phyloP scores from a whole-genome alignment of 139 green algal species.

The Micromonas commoda region DNA sequence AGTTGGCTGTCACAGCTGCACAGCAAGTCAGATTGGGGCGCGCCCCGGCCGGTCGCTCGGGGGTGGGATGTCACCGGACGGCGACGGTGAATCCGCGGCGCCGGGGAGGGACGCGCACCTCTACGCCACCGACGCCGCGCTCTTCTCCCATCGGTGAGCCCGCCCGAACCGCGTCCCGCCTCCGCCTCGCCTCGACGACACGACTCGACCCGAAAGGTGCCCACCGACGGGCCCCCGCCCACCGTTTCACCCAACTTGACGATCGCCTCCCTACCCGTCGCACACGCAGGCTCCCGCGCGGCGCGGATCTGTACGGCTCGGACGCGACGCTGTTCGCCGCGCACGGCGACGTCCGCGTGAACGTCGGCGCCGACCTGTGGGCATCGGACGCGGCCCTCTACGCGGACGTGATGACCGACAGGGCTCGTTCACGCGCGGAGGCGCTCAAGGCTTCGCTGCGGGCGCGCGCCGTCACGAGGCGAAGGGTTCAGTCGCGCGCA shows the following conservation, averaged over 20 bases:
- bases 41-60: too few species aligned
- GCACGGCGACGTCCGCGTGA: too few species aligned
- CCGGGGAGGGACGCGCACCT: constrained; percentile 21
- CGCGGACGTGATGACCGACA: not conserved
- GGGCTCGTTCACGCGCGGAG: not conserved
- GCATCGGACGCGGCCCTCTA: not conserved
- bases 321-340: not conserved
- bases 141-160: not conserved
- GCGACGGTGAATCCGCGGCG: too few species aligned
- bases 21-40: too few species aligned
- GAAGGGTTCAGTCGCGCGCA: not conserved
- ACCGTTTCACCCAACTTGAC: too few species aligned
- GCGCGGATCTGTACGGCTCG: not conserved
- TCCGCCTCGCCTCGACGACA: not conserved
- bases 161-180: not conserved
- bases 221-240: too few species aligned
- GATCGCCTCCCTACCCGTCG: too few species aligned
- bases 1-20: too few species aligned
- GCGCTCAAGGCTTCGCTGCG: too few species aligned
- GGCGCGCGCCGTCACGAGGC: not conserved
- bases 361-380: constrained; percentile 5
- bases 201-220: not conserved
- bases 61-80: too few species aligned
- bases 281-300: too few species aligned
- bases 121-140: not conserved